Conservation (phyloP, 495 filamentous ascomycete genomes). For the Clavariopsis aquatica region DNA sequence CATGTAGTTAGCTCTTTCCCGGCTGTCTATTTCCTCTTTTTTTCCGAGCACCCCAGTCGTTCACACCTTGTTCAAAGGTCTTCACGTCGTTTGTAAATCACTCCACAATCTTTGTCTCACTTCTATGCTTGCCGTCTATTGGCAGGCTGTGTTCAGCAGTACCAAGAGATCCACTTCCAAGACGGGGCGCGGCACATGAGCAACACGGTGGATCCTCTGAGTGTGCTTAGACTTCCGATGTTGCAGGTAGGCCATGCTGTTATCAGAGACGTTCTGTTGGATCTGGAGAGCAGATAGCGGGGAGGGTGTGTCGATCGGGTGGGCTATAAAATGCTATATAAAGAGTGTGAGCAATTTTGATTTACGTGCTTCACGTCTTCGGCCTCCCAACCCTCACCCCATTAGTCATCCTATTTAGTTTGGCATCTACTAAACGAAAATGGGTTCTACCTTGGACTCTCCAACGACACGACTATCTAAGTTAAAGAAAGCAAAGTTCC, state of each 20-base stretch:
- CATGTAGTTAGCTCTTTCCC: background rate
- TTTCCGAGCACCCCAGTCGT: conserved; percentile 1
- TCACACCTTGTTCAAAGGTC: background rate
- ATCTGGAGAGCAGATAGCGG: background rate
- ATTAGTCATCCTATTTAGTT: background rate
- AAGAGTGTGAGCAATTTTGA: background rate
- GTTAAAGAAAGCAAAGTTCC: conserved; percentile 11
- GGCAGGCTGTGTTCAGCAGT: background rate
- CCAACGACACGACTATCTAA: conserved; percentile 1
- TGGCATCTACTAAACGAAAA: background rate
- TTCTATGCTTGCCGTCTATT: background rate
- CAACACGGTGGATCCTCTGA: background rate
- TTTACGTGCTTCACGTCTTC: background rate
- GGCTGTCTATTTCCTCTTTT: conserved; percentile 9
- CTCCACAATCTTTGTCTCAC: background rate
- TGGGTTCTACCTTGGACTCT: conserved; percentile 1
- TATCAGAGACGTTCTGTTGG: background rate
- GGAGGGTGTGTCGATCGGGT: background rate
- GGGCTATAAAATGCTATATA: background rate
- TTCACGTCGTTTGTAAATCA: background rate
- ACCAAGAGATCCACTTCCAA: background rate
- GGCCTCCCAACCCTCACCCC: background rate
- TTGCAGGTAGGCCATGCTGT: background rate
- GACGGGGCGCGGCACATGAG: background rate
- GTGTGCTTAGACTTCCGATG: background rate